These are phyloP conservation scores for Penicillium steckii DNA, from an alignment of 495 filamentous ascomycete species.

Conservation along the genomic window DNA sequence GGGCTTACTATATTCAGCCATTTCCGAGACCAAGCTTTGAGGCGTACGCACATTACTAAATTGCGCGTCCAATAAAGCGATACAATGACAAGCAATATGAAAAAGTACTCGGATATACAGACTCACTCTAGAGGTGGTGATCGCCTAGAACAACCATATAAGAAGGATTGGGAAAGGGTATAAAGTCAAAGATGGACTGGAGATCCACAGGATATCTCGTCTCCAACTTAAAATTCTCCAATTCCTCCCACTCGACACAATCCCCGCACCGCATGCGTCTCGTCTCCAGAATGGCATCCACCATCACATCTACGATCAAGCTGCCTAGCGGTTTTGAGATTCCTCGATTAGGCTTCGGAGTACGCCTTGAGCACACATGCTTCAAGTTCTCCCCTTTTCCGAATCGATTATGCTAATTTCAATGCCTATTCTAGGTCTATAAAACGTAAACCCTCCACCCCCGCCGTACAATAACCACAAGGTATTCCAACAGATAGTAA, in stretches of 20 bases:
- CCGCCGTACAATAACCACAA: not conserved
- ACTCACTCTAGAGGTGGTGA: too few relatives aligned
- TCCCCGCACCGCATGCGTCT: not conserved
- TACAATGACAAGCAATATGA: not conserved
- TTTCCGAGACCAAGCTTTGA: not conserved
- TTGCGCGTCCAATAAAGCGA: not conserved
- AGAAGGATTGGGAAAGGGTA: not conserved
- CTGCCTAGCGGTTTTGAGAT: slow-evolving; percentile 73
- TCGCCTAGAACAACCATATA: too few relatives aligned
- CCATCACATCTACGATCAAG: slow-evolving; percentile 43
- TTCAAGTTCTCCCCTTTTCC: not conserved
- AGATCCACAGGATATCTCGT: too few relatives aligned
- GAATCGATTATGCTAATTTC: not conserved
- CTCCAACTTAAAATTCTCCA: not conserved
- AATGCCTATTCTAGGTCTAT: slow-evolving; percentile 53
- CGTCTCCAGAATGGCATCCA: slow-evolving; percentile 16
- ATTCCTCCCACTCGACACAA: not conserved
- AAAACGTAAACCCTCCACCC: slow-evolving; percentile 52
- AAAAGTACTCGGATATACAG: too few relatives aligned
- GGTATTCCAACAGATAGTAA: not conserved
- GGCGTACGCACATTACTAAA: slow-evolving; percentile 1
- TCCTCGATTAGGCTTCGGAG: slow-evolving; percentile 66
- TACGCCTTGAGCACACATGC: too few relatives aligned
- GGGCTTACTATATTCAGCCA: not conserved
- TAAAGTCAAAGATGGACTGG: not conserved